Percentiles rank a stretch among this genome's conserved stretches.
Conservation (phyloP, 2,329 filamentous ascomycete species). For the Ophiostoma tasmaniense region DNA sequence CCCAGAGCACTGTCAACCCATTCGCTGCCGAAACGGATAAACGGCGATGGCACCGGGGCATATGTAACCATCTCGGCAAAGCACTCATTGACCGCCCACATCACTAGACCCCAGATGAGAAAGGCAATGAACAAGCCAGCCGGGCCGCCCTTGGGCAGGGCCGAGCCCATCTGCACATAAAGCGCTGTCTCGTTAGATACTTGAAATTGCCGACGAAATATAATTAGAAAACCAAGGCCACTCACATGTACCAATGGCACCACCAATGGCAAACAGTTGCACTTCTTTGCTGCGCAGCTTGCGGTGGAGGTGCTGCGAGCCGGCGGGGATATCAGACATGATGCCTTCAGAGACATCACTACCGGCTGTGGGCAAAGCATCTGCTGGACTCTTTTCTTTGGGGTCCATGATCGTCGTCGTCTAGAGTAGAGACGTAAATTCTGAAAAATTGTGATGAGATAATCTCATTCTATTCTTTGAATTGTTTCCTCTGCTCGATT, state of each 20-base stretch:
- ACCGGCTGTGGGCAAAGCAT: background rate
- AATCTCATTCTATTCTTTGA: background rate
- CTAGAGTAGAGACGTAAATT: background rate
- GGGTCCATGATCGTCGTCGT: background rate
- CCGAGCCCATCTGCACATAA: slow-evolving; percentile 51
- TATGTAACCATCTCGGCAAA: slow-evolving; percentile 73
- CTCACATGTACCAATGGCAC: slow-evolving; percentile 49
- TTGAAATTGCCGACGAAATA: background rate
- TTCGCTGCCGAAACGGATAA: slow-evolving; percentile 56
- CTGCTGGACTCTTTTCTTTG: background rate
- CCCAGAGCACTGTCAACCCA: slow-evolving; percentile 37
- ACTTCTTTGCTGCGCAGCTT: slow-evolving; percentile 18
- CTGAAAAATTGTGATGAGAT: background rate
- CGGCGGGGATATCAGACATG: slow-evolving; percentile 8
- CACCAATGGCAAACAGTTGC: slow-evolving; percentile 44
- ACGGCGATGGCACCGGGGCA: slow-evolving; percentile 66
- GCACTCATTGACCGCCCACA: slow-evolving; percentile 45
- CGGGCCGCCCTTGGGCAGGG: slow-evolving; percentile 51
- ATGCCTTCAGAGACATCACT: slow-evolving; percentile 12
- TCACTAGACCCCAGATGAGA: slow-evolving; percentile 46
- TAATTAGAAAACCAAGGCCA: too few species aligned
- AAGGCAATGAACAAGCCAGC: slow-evolving; percentile 52
- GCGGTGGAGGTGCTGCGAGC: slow-evolving; percentile 17
- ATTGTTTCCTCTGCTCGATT: background rate
- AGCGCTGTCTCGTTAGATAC: slow-evolving; percentile 32